These are phyloP conservation scores for Zopfochytrium polystomum DNA, from an alignment of 371 early-diverging fungal genomes.

Conservation along the genomic window DNA sequence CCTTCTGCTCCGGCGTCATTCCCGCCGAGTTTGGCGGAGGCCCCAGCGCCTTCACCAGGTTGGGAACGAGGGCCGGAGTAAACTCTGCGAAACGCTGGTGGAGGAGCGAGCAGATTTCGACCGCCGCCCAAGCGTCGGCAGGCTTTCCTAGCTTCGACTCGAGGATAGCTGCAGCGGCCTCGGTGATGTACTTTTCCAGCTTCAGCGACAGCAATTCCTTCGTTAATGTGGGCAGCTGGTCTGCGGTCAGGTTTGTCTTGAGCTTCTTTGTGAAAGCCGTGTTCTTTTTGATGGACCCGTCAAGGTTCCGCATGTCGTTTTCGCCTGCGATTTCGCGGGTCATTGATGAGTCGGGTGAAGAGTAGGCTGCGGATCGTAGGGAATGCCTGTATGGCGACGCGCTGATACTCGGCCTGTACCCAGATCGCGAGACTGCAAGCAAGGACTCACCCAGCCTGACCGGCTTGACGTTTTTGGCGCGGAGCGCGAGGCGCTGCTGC, in stretches of 20 bases:
- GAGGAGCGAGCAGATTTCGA: slow-evolving; percentile 82
- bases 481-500: too few species aligned
- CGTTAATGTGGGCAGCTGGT: slow-evolving; percentile 63
- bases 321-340: too few species aligned
- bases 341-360: too few species aligned
- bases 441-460: too few species aligned
- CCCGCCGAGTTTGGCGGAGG: slow-evolving; percentile 24
- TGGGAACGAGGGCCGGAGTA: slow-evolving; percentile 61
- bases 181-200: slow-evolving; percentile 94
- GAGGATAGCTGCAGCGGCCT: slow-evolving; percentile 78
- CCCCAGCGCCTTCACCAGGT: slow-evolving; percentile 52
- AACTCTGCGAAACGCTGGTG: slow-evolving; percentile 90
- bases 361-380: too few species aligned
- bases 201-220: slow-evolving; percentile 82
- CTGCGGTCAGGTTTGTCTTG: slow-evolving; percentile 75
- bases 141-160: slow-evolving; percentile 71
- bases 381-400: too few species aligned
- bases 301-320: too few species aligned
- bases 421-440: too few species aligned
- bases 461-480: too few species aligned
- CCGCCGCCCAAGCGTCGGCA: slow-evolving; percentile 74
- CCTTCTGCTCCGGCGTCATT: slow-evolving; percentile 70
- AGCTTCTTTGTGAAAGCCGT: slow-evolving; percentile 92
- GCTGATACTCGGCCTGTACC: too few species aligned
- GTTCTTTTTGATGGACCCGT: slow-evolving; percentile 95